Evolutionary conservation across 2,329 filamentous ascomycete genomes (phyloP).

Genomic region (Aureobasidium sp.): DNA sequence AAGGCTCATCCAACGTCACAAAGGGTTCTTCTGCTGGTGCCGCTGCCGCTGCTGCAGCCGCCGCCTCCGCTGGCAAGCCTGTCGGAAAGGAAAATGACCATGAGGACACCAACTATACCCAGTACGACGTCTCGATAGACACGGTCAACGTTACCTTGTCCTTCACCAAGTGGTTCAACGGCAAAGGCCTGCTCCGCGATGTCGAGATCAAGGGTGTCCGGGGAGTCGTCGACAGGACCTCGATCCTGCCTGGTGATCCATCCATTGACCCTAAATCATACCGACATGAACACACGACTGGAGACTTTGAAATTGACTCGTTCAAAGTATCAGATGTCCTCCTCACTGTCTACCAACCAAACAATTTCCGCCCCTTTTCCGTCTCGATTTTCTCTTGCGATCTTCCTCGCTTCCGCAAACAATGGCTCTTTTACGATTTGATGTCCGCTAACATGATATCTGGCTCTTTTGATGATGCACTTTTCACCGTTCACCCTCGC

Average conservation of each 20-base stretch:
- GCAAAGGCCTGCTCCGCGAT: conserved; percentile 81
- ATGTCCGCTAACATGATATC: conserved; percentile 93
- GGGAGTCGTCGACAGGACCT: conserved; percentile 85
- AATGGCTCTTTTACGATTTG: conserved; percentile 98
- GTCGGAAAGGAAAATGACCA: conserved; percentile 48
- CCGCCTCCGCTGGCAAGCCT: conserved; percentile 47
- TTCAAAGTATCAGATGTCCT: conserved; percentile 95
- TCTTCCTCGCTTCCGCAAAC: conserved; percentile 83
- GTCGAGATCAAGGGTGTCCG: conserved; percentile 92
- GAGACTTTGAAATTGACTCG: conserved; percentile 93
- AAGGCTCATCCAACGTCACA: conserved; percentile 72
- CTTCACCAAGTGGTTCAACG: conserved; percentile 99
- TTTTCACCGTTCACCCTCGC: conserved; percentile 93
- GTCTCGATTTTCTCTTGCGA: conserved; percentile 96
- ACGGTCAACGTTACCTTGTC: conserved; percentile 95
- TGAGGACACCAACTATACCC: conserved; percentile 94
- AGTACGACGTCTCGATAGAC: conserved; percentile 91
- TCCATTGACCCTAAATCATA: conserved; percentile 77
- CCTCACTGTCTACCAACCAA: conserved; percentile 84
- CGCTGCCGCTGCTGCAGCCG: conserved; percentile 74
- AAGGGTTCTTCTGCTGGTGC: conserved; percentile 84
- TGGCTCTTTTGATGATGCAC: conserved; percentile 86
- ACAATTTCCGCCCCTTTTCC: conserved; percentile 85
- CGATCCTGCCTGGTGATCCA: conserved; percentile 57
- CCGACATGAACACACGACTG: conserved; percentile 77